phyloP scores from a whole-genome alignment of 768 basidiomycete species.

The Leccinum variicolor region DNA sequence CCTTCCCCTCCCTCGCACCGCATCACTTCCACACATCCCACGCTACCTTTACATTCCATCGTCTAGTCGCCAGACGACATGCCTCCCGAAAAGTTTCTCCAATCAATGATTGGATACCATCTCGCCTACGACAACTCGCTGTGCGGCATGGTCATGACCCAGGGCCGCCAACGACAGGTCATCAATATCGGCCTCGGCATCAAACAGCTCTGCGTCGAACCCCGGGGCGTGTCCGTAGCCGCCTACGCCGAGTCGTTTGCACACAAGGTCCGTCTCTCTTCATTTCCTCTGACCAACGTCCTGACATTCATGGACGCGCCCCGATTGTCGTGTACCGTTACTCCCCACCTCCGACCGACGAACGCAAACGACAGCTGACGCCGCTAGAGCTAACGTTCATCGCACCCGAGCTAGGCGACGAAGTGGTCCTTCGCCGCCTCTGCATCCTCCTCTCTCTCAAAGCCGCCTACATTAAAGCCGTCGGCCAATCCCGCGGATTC shows the following conservation, averaged over 20 bases:
- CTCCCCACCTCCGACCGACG: too few species aligned
- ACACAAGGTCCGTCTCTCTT: conserved; percentile 58
- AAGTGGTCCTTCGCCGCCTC: conserved; percentile 66
- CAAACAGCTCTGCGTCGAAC: conserved; percentile 62
- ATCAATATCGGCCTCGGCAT: conserved; percentile 82
- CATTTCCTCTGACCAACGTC: background rate
- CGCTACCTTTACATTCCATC: background rate
- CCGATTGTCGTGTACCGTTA: background rate
- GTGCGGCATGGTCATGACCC: conserved; percentile 84
- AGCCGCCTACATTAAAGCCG: conserved; percentile 77
- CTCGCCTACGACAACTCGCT: conserved; percentile 64
- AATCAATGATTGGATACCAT: conserved; percentile 80
- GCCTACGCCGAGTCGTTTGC: conserved; percentile 70
- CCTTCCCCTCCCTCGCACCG: background rate
- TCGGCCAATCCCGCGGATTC: conserved; percentile 78
- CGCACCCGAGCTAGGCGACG: conserved; percentile 50
- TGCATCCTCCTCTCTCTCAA: conserved; percentile 79
- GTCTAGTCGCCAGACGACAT: conserved; percentile 54
- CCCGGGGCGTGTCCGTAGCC: conserved; percentile 52
- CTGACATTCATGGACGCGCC: background rate
- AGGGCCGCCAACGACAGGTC: conserved; percentile 71
- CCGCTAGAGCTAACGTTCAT: conserved; percentile 53
- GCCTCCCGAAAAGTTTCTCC: conserved; percentile 59
- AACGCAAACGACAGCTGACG: conserved; percentile 36
- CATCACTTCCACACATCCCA: background rate